phyloP scores from a whole-genome alignment of 805 yeast genomes.

The Spathaspora passalidarum region DNA sequence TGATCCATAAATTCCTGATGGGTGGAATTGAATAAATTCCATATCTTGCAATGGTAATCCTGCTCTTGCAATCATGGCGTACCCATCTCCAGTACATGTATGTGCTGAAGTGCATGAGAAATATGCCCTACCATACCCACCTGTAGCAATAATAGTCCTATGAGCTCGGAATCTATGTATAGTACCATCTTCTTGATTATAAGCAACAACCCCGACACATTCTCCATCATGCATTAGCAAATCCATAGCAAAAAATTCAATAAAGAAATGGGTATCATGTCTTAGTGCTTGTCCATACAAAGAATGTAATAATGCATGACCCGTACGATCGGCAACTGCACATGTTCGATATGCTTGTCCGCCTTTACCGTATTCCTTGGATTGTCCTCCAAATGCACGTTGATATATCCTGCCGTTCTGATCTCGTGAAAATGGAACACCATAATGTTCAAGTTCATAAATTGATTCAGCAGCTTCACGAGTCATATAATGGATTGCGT shows the following conservation, averaged over 20 bases:
- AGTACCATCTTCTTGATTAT: conserved; percentile 98
- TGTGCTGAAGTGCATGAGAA: conserved; percentile 99
- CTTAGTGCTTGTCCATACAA: conserved; percentile 94
- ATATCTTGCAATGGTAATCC: conserved; percentile 97
- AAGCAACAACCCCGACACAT: conserved; percentile 95
- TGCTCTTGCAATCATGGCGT: conserved; percentile 97
- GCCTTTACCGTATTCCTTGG: conserved; percentile 93
- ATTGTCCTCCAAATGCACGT: conserved; percentile 98
- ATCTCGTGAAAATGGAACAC: conserved; percentile 97
- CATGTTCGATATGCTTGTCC: conserved; percentile 99
- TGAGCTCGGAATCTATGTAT: conserved; percentile 97
- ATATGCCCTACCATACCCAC: conserved; percentile 98
- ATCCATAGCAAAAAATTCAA: conserved; percentile 95
- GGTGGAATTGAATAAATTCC: conserved; percentile 98
- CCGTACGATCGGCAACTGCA: conserved; percentile 99
- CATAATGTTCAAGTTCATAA: conserved; percentile 95
- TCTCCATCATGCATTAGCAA: conserved; percentile 91
- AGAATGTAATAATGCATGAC: conserved; percentile 94
- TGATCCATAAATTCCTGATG: conserved; percentile 98
- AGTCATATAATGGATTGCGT: conserved; percentile 98
- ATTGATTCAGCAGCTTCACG: conserved; percentile 95
- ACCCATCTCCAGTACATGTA: conserved; percentile 99
- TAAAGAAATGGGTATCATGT: conserved; percentile 96
- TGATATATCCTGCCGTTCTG: conserved; percentile 96
- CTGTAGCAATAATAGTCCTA: conserved; percentile 95